Evolutionary conservation across 2,329 filamentous ascomycete species (phyloP).

Genomic region (Penicillium griseofulvum): DNA sequence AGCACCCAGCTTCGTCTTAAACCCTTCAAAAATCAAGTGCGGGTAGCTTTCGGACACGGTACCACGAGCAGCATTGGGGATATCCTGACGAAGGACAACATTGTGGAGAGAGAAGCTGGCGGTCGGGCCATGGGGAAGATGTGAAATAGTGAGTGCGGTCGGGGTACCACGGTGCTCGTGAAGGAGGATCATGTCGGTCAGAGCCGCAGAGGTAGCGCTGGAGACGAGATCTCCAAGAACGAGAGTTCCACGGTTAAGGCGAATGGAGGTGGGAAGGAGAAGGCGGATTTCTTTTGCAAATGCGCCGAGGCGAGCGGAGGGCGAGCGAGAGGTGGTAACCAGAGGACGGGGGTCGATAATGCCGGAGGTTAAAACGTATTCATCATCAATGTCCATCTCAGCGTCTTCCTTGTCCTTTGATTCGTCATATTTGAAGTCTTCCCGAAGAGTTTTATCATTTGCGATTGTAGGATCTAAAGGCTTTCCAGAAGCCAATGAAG

Average conservation of each 20-base stretch:
- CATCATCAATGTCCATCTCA: constrained; percentile 81
- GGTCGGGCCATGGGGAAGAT: constrained; percentile 85
- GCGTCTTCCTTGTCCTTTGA: constrained; percentile 68
- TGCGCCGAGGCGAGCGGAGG: constrained; percentile 76
- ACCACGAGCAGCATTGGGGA: constrained; percentile 80
- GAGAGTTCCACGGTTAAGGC: constrained; percentile 87
- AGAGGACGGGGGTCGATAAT: constrained; percentile 85
- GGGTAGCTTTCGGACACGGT: constrained; percentile 92
- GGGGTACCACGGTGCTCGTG: constrained; percentile 93
- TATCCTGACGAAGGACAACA: constrained; percentile 87
- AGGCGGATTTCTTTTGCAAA: constrained; percentile 92
- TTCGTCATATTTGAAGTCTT: constrained; percentile 93
- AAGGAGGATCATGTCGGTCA: constrained; percentile 81
- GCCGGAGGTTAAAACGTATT: constrained; percentile 88
- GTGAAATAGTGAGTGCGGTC: constrained; percentile 81
- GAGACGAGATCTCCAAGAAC: constrained; percentile 81
- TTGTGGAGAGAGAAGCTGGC: constrained; percentile 88
- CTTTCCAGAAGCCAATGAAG: constrained; percentile 84
- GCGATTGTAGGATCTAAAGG: constrained; percentile 78
- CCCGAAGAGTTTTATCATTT: constrained; percentile 77
- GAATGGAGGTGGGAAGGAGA: constrained; percentile 77
- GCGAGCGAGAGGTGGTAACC: constrained; percentile 86
- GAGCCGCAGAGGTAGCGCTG: constrained; percentile 73
- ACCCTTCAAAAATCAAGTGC: constrained; percentile 93
- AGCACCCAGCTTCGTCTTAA: constrained; percentile 74